Evolutionary conservation across 225 moss, liverwort and hornwort species (phyloP), one percentile per base, ranked within the genome.

Genomic region (Physcomitrium patens): DNA sequence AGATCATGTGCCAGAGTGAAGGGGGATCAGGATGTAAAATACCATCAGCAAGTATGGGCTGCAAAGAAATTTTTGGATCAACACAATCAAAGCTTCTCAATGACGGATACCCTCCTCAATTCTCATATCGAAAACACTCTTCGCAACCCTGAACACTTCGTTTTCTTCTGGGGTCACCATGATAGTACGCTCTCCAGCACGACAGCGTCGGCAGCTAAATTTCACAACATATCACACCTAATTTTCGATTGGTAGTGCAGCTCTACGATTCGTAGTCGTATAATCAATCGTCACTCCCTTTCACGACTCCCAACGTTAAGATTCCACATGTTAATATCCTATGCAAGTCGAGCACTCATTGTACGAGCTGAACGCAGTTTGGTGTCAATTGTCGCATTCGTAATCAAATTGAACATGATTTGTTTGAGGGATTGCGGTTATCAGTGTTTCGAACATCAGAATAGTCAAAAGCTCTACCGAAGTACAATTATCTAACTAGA

Each of bases 41-140:
- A 85, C 85, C 85, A 28, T 85, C 78, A 2, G 65, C 42, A 18
- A 81, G 58, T 57, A 58, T 69, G 59, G 85, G 85, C 50, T 85
- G 79, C 81, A 76, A 73, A 14, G 85, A 79, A 43, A 85, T 54
- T 37, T 81, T 37, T 81, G 81, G 48, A 82, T 79, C 81, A 79
- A 78, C 26, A 81, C 78, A 20, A 82, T 75, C 53, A 85, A 76
- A 69, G 85, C 87, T 77, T 92, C 89, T 67, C 91, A 92, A 8
- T 89, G 89, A 16, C 82, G 85, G 68, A 92, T 92, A 70, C 89
- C 89, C 63, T 88, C 86, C 57, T 90, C 89, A 53, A 92, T 92
- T 58, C 89, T 90, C 20, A 76, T 48, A 54, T 76, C 79, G 14
- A 83, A 66, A 19, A 71, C 75, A 63, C 37, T 71, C 75, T 70